Conservation (phyloP, 257 asterid genomes). For the Capsicum pubescens region DNA sequence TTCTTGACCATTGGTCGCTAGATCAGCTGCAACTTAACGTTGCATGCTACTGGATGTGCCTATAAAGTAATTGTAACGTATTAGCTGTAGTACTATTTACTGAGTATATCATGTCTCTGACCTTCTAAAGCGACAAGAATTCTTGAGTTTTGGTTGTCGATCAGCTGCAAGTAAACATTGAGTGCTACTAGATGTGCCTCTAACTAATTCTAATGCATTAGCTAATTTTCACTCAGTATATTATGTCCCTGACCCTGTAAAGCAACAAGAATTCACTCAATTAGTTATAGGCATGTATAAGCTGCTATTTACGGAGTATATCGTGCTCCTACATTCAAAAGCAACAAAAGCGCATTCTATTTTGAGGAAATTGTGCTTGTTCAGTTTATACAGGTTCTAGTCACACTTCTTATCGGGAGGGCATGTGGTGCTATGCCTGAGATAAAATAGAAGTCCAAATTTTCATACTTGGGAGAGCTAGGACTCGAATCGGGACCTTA, state of each 20-base stretch:
- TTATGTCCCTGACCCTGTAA: not conserved
- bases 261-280: not conserved
- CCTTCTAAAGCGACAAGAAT: not conserved
- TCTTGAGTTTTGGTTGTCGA: not conserved
- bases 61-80: not conserved
- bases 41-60: not conserved
- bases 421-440: not conserved
- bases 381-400: conserved; percentile 1
- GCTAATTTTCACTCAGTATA: not conserved
- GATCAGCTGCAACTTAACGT: not conserved
- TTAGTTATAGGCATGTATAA: not conserved
- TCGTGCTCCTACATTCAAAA: conserved; percentile 2
- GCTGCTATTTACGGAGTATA: conserved; percentile 4
- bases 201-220: not conserved
- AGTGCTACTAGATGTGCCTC: not conserved
- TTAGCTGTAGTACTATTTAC: not conserved
- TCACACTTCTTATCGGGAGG: not conserved
- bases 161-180: not conserved
- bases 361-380: not conserved
- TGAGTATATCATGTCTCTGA: not conserved
- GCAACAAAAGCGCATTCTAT: not conserved
- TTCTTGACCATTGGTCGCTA: not conserved
- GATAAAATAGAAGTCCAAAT: not conserved
- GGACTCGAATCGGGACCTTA: not conserved
- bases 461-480: not conserved